These are phyloP conservation scores for Ceratocystis variospora DNA, from an alignment of 2,329 filamentous ascomycete genomes.

Conservation along the genomic window DNA sequence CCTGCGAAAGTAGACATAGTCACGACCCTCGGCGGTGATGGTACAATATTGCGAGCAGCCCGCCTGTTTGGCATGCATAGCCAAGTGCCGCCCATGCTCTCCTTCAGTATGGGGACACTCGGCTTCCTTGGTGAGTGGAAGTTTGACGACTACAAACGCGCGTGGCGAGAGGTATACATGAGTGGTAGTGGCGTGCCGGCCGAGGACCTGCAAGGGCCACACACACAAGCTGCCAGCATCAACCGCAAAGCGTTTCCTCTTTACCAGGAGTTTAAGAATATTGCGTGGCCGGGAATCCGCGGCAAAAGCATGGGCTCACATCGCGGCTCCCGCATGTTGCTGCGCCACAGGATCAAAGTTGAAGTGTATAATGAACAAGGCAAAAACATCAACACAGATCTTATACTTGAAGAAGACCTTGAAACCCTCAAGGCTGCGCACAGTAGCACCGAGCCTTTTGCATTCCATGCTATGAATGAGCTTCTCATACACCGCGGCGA, in stretches of 20 bases:
- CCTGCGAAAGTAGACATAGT: constrained; percentile 76
- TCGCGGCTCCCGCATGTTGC: constrained; percentile 64
- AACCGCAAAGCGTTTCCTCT: constrained; percentile 18
- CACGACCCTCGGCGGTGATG: constrained; percentile 83
- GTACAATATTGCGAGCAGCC: constrained; percentile 74
- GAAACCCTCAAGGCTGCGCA: constrained; percentile 1
- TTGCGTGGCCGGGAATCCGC: constrained; percentile 53
- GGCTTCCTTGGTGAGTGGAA: constrained; percentile 96
- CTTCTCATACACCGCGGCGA: constrained; percentile 84
- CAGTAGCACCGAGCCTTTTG: constrained; percentile 20
- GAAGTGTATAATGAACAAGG: constrained; percentile 64
- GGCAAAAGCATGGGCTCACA: constrained; percentile 69
- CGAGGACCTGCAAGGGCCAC: constrained; percentile 31
- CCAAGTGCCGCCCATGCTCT: constrained; percentile 77
- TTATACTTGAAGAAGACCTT: constrained; percentile 31
- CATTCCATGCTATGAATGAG: constrained; percentile 73
- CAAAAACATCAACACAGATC: constrained; percentile 40
- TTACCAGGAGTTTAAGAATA: constrained; percentile 7
- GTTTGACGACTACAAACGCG: constrained; percentile 80
- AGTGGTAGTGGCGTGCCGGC: constrained; percentile 41
- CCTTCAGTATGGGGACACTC: constrained; percentile 92
- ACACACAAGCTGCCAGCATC: constrained; percentile 28
- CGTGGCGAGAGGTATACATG: constrained; percentile 89
- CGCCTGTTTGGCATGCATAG: constrained; percentile 60
- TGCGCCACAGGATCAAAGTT: constrained; percentile 76